Conservation (phyloP, 176 grass and related monocot genomes). For the Avena atlantica region DNA sequence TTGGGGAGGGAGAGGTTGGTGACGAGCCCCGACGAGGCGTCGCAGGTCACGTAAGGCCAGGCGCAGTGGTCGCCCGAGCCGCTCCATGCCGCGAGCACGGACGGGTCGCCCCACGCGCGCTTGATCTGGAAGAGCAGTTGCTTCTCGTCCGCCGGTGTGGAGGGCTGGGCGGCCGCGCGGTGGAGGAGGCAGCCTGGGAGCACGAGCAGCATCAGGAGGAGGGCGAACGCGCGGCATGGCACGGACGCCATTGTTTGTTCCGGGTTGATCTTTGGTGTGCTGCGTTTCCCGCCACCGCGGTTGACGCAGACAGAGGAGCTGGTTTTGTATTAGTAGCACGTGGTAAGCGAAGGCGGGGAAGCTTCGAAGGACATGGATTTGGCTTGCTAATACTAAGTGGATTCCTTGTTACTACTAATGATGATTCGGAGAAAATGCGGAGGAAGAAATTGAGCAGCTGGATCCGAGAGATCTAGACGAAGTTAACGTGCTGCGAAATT, state of each 20-base stretch:
- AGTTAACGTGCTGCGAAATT: too few species aligned
- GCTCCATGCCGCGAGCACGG: constrained; percentile 56
- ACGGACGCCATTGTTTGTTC: constrained; percentile 29
- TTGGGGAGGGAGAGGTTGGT: constrained; percentile 28
- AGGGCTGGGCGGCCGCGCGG: constrained; percentile 36
- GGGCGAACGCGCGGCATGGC: not conserved
- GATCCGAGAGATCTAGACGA: not conserved
- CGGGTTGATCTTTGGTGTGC: not conserved
- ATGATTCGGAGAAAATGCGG: too few species aligned
- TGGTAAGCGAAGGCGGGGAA: constrained; percentile 21
- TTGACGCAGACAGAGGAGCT: not conserved
- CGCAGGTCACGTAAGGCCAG: constrained; percentile 62
- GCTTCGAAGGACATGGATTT: not conserved
- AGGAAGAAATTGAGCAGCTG: not conserved
- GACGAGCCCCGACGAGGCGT: constrained; percentile 43
- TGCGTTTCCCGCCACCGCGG: not conserved
- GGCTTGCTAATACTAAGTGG: not conserved
- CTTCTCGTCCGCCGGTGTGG: constrained; percentile 31
- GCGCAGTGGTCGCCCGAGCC: constrained; percentile 48
- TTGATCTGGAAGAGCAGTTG: constrained; percentile 59
- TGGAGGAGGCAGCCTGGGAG: constrained; percentile 13
- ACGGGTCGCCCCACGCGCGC: constrained; percentile 49
- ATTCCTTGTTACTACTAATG: not conserved
- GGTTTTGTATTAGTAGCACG: not conserved
- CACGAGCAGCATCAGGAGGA: constrained; percentile 32